phyloP scores from a whole-genome alignment of 495 filamentous ascomycete genomes.

The Pyronema domesticum region DNA sequence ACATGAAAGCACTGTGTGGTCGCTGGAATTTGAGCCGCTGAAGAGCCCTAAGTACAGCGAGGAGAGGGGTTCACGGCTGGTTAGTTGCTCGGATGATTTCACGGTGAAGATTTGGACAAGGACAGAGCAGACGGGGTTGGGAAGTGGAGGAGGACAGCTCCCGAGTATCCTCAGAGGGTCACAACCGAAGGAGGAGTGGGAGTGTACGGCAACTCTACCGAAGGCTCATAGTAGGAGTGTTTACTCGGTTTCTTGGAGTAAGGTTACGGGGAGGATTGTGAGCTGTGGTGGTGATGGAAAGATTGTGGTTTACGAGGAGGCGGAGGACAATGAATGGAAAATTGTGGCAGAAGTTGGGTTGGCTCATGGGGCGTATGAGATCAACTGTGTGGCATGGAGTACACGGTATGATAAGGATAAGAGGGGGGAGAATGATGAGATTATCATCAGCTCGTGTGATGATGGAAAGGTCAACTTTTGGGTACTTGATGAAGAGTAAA shows the following conservation, averaged over 20 bases:
- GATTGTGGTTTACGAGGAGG: slow-evolving; percentile 63
- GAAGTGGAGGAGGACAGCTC: slow-evolving; percentile 30
- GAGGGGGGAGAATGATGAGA: slow-evolving; percentile 42
- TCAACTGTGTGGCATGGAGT: slow-evolving; percentile 80
- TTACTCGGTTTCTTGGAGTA: slow-evolving; percentile 69
- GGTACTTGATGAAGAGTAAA: slow-evolving; percentile 17
- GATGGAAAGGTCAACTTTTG: slow-evolving; percentile 63
- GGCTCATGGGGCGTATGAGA: slow-evolving; percentile 78
- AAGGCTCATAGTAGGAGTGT: slow-evolving; percentile 57
- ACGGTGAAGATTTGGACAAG: slow-evolving; percentile 63
- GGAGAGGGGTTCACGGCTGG: slow-evolving; percentile 35
- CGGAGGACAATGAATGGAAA: slow-evolving; percentile 40
- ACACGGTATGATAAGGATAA: slow-evolving; percentile 36
- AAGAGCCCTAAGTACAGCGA: slow-evolving; percentile 24
- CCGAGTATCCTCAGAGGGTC: slow-evolving; percentile 67
- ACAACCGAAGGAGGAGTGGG: slow-evolving; percentile 62
- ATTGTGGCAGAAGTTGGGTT: slow-evolving; percentile 44
- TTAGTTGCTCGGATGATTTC: slow-evolving; percentile 62
- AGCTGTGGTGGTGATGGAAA: slow-evolving; percentile 74
- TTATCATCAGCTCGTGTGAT: slow-evolving; percentile 63
- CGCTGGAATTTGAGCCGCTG: slow-evolving; percentile 55
- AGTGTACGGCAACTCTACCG: slow-evolving; percentile 52
- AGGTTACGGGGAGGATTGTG: slow-evolving; percentile 51
- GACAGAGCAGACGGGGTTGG: slow-evolving; percentile 13
- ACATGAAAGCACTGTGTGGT: slow-evolving; percentile 75